phyloP scores from a whole-genome alignment of 768 basidiomycete species.

The Calocera cornea region DNA sequence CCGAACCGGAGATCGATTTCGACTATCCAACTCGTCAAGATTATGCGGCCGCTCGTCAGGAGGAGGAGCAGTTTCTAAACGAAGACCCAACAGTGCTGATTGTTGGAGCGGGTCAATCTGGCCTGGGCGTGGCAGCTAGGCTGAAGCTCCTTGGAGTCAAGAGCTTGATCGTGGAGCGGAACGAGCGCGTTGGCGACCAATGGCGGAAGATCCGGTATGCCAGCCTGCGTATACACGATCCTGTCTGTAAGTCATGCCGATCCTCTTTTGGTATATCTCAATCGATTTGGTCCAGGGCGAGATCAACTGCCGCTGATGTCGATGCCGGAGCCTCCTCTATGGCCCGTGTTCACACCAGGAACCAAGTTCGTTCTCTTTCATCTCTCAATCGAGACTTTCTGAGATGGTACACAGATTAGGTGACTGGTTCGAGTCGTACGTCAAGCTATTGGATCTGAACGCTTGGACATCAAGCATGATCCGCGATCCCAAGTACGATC shows the following conservation, averaged over 20 bases:
- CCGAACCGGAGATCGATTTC: constrained; percentile 18
- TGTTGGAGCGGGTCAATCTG: constrained; percentile 35
- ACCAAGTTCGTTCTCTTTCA: background rate
- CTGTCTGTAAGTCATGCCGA: background rate
- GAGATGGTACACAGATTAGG: constrained; percentile 27
- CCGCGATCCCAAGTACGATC: constrained; percentile 26
- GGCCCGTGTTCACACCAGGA: constrained; percentile 31
- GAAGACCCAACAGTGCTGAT: constrained; percentile 30
- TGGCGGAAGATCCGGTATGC: constrained; percentile 34
- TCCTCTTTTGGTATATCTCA: background rate
- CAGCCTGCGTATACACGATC: constrained; percentile 31
- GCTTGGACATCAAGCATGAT: constrained; percentile 32
- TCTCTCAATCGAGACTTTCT: background rate
- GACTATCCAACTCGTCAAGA: background rate
- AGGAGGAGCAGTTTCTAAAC: constrained; percentile 16
- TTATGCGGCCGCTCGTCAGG: background rate
- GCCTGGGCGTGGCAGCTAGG: constrained; percentile 32
- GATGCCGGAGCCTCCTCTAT: constrained; percentile 13
- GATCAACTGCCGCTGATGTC: constrained; percentile 13
- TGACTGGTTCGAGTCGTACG: constrained; percentile 35
- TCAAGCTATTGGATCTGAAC: constrained; percentile 28
- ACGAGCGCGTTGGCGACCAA: constrained; percentile 28
- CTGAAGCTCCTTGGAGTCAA: constrained; percentile 31
- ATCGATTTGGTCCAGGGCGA: constrained; percentile 8
- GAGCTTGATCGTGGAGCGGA: constrained; percentile 28